phyloP scores from a whole-genome alignment of 768 basidiomycete species.

The Peribolospora kevripleyi region DNA sequence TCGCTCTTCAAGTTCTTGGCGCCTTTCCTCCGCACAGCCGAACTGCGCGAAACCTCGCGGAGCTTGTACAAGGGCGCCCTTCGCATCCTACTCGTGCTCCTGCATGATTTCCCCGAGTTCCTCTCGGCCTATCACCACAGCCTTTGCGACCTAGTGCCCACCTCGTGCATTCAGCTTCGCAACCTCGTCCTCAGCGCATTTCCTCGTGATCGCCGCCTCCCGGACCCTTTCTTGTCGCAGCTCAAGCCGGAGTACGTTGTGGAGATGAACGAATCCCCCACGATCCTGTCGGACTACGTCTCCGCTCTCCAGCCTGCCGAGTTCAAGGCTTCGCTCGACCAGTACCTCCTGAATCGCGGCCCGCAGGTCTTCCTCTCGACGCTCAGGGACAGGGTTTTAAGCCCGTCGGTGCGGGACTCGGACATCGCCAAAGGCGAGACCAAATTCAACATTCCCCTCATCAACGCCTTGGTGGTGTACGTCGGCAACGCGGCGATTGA shows the following conservation, averaged over 20 bases:
- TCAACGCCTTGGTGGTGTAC: slow-evolving; percentile 89
- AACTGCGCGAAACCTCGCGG: slow-evolving; percentile 52
- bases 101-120: slow-evolving; percentile 98
- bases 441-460: slow-evolving; percentile 60
- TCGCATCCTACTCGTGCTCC: slow-evolving; percentile 71
- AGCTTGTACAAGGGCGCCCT: slow-evolving; percentile 77
- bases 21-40: slow-evolving; percentile 64
- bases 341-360: slow-evolving; percentile 55
- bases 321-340: slow-evolving; percentile 54
- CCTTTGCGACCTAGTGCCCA: slow-evolving; percentile 76
- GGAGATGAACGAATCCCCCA: slow-evolving; percentile 80
- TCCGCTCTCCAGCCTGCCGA: slow-evolving; percentile 52
- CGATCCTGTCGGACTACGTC: slow-evolving; percentile 73
- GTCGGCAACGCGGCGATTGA: slow-evolving; percentile 81
- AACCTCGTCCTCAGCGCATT: slow-evolving; percentile 93
- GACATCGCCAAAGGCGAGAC: slow-evolving; percentile 22
- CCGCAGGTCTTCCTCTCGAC: slow-evolving; percentile 30
- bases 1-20: slow-evolving; percentile 86
- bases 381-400: slow-evolving; percentile 31
- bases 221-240: slow-evolving; percentile 36
- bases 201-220: slow-evolving; percentile 42
- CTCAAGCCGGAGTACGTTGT: slow-evolving; percentile 31
- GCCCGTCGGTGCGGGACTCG: slow-evolving; percentile 33
- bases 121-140: slow-evolving; percentile 62
- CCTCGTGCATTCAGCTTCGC: slow-evolving; percentile 78